These are phyloP conservation scores for Phytophthora ramorum DNA, from an alignment of 352 stramenopile species.

Conservation along the genomic window DNA sequence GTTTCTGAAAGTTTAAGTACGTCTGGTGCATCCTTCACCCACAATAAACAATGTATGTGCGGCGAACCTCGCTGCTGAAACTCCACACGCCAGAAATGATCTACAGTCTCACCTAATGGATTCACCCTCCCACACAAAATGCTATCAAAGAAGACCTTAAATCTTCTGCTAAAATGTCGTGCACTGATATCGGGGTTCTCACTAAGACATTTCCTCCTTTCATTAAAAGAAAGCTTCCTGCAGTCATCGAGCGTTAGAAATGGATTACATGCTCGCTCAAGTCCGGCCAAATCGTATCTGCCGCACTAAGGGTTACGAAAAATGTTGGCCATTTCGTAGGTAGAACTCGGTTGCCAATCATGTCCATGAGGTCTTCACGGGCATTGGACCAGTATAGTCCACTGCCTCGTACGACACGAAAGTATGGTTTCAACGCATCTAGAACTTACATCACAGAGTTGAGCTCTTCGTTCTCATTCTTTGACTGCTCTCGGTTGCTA, in stretches of 20 bases:
- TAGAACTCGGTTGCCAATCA: conserved; percentile 27
- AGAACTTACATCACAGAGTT: conserved; percentile 5
- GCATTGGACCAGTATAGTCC: conserved; percentile 30
- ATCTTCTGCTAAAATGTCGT: too few species aligned
- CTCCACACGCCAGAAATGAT: too few species aligned
- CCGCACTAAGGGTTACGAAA: conserved; percentile 34
- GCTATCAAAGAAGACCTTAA: too few species aligned
- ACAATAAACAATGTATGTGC: too few species aligned
- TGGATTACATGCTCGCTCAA: conserved; percentile 28
- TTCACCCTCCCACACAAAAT: too few species aligned
- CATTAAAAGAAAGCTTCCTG: conserved; percentile 7
- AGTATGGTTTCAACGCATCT: conserved; percentile 29
- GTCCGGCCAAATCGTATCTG: conserved; percentile 33
- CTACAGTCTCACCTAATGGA: too few species aligned
- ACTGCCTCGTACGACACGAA: conserved; percentile 19
- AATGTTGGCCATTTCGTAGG: conserved; percentile 20
- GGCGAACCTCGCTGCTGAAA: too few species aligned
- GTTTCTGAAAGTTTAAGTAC: too few species aligned
- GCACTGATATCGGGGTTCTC: too few species aligned
- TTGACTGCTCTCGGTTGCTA: background rate
- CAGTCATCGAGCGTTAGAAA: conserved; percentile 10
- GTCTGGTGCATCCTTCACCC: too few species aligned
- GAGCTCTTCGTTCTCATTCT: conserved; percentile 3
- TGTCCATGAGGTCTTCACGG: conserved; percentile 24
- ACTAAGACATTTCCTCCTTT: conserved; percentile 7